phyloP scores from a whole-genome alignment of 352 stramenopile species.

The Thraustochytrium striatum region DNA sequence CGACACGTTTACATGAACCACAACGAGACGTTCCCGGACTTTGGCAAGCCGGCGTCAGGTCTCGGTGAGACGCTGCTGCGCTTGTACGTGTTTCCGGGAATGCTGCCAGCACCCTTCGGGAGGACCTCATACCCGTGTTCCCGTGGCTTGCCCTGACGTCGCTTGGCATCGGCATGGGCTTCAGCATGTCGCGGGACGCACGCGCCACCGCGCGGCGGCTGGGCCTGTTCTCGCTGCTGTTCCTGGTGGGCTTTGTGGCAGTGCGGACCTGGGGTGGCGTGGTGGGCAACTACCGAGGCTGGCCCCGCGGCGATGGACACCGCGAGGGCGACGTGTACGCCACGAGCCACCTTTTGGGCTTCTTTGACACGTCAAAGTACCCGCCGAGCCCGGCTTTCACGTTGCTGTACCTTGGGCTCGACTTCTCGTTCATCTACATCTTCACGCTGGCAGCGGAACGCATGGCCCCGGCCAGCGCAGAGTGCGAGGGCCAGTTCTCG shows the following conservation, averaged over 20 bases:
- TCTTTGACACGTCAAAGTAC: background rate
- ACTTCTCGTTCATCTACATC: background rate
- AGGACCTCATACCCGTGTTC: background rate
- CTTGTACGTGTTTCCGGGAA: conserved; percentile 10
- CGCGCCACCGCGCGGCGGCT: background rate
- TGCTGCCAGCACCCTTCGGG: background rate
- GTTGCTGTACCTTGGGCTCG: background rate
- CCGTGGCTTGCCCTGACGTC: conserved; percentile 16
- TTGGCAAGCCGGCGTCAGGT: background rate
- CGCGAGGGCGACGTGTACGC: background rate
- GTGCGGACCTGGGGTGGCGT: background rate
- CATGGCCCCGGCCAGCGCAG: background rate
- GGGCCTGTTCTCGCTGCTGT: background rate
- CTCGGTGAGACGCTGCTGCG: background rate
- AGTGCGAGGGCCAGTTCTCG: too few species aligned
- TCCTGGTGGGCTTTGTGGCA: background rate
- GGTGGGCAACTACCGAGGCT: conserved; percentile 4
- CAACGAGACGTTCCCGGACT: background rate
- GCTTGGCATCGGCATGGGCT: conserved; percentile 8
- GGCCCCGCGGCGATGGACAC: background rate
- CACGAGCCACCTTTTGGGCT: background rate
- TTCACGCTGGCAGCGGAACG: background rate
- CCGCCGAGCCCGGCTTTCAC: background rate
- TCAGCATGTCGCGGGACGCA: background rate
- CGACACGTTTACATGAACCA: background rate